Conservation (phyloP, 768 basidiomycete species). For the Boletus rubroflammeus region DNA sequence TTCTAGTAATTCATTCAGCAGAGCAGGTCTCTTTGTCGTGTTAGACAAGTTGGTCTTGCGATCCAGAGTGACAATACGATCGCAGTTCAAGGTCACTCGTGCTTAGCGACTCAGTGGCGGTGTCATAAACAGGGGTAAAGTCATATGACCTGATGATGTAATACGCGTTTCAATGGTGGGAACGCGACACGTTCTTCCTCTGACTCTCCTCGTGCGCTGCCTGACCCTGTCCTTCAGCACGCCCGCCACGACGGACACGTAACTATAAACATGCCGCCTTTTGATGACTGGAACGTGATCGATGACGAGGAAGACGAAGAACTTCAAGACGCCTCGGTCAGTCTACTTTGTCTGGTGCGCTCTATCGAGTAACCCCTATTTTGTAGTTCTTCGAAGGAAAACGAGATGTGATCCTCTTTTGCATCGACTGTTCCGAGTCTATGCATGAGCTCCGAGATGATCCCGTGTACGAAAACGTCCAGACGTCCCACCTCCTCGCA, state of each 20-base stretch:
- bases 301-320: conserved; percentile 85
- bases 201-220: conserved; percentile 1
- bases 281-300: conserved; percentile 76
- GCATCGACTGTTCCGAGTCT: conserved; percentile 88
- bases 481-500: conserved; percentile 72
- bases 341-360: conserved; percentile 15
- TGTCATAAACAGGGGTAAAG: conserved; percentile 1
- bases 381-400: conserved; percentile 64
- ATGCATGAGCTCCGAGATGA: conserved; percentile 77
- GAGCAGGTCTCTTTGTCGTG: neutral
- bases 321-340: conserved; percentile 64
- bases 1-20: neutral
- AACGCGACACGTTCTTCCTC: neutral
- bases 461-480: conserved; percentile 57
- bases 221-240: neutral
- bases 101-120: neutral
- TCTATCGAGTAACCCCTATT: conserved; percentile 14
- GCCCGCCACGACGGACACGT: neutral
- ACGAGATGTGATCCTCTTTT: conserved; percentile 89
- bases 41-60: neutral
- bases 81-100: neutral
- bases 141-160: conserved; percentile 25
- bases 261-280: conserved; percentile 50
- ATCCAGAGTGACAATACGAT: neutral
- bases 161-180: conserved; percentile 15